phyloP scores from a whole-genome alignment of 83 land plant genomes.

The Thuja plicata region DNA sequence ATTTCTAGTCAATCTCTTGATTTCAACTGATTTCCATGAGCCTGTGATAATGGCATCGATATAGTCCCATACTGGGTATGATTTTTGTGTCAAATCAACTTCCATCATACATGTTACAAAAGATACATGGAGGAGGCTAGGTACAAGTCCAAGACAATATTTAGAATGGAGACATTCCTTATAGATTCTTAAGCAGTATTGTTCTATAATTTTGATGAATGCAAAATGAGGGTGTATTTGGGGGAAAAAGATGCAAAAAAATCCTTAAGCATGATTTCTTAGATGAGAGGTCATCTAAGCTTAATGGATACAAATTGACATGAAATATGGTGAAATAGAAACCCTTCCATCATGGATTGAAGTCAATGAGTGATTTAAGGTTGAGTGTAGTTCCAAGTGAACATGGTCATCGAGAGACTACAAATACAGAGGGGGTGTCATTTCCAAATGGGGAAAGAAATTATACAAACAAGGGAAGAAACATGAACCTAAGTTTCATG shows the following conservation, averaged over 20 bases:
- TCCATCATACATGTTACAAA: background rate
- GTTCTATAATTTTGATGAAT: background rate
- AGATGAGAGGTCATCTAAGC: background rate
- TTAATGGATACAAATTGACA: background rate
- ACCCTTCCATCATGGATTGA: background rate
- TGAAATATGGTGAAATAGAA: background rate
- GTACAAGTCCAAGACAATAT: background rate
- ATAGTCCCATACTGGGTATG: too few relatives aligned
- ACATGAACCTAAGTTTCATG: too few relatives aligned
- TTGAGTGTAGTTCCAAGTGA: background rate
- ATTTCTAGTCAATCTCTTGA: too few relatives aligned
- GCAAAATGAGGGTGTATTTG: background rate
- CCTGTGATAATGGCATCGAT: too few relatives aligned
- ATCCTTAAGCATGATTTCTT: background rate
- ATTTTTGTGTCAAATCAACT: background rate
- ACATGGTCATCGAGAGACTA: too few relatives aligned
- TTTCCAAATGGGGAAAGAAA: too few relatives aligned
- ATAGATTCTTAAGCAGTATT: background rate
- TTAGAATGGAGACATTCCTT: background rate
- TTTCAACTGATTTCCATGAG: too few relatives aligned
- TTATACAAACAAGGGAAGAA: too few relatives aligned
- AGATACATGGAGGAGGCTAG: background rate
- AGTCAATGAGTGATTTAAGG: background rate
- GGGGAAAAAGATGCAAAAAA: background rate
- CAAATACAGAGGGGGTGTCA: too few relatives aligned